Evolutionary conservation across 352 stramenopile species (phyloP).

Genomic region (Phytophthora sansomeana): DNA sequence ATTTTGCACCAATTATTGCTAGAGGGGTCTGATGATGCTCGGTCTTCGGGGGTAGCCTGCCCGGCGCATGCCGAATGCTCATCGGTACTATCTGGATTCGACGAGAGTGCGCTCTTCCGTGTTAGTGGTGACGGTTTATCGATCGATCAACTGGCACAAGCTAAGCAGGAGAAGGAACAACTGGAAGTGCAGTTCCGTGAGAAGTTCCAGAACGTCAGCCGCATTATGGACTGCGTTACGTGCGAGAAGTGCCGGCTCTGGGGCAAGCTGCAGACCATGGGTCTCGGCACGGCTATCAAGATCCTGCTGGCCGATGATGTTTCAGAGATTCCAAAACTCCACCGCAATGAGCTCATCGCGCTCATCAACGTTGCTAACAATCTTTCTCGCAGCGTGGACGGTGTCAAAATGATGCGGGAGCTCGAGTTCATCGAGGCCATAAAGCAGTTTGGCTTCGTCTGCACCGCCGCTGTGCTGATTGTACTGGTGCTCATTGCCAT

Average conservation of each 20-base stretch:
- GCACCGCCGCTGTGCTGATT: slow-evolving; percentile 44
- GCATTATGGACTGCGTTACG: slow-evolving; percentile 99
- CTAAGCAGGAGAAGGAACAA: slow-evolving; percentile 66
- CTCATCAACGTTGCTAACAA: slow-evolving; percentile 97
- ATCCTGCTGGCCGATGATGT: slow-evolving; percentile 95
- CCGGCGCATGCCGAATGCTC: slow-evolving; percentile 61
- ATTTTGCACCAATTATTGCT: slow-evolving; percentile 79
- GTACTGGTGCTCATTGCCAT: slow-evolving; percentile 58
- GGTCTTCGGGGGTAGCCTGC: slow-evolving; percentile 45
- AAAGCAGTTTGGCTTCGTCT: slow-evolving; percentile 67
- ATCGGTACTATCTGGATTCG: slow-evolving; percentile 85
- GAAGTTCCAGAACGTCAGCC: slow-evolving; percentile 98
- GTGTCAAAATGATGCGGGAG: slow-evolving; percentile 79
- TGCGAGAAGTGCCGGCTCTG: slow-evolving; percentile 99
- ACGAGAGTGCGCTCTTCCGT: slow-evolving; percentile 91
- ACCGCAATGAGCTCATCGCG: slow-evolving; percentile 97
- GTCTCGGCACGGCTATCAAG: slow-evolving; percentile 97
- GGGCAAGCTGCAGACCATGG: slow-evolving; percentile 98
- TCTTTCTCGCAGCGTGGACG: slow-evolving; percentile 79
- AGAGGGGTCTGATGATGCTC: slow-evolving; percentile 54
- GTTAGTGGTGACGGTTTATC: slow-evolving; percentile 64
- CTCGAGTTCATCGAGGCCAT: slow-evolving; percentile 76
- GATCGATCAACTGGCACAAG: slow-evolving; percentile 63
- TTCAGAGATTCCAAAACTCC: slow-evolving; percentile 74
- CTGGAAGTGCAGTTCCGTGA: slow-evolving; percentile 78